phyloP scores from a whole-genome alignment of 305 asterid species.

The Rubia balearica region DNA sequence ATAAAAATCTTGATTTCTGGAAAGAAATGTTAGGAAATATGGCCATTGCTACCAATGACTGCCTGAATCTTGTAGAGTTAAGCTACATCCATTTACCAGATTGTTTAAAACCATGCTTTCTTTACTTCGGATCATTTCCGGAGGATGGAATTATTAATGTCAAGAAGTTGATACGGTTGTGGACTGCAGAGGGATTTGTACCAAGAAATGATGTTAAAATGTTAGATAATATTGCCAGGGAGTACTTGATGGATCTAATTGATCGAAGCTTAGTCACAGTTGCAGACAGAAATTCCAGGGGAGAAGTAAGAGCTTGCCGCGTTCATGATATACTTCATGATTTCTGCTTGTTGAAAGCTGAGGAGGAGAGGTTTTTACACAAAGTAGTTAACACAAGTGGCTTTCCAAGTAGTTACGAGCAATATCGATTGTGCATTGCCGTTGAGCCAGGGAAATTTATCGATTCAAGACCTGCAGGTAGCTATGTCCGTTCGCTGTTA shows the following conservation, averaged over 20 bases:
- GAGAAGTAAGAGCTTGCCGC: not conserved
- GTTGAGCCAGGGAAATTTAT: not conserved
- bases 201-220: not conserved
- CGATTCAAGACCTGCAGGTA: not conserved
- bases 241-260: conserved; percentile 12
- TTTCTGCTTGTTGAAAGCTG: conserved; percentile 12
- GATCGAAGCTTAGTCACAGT: conserved; percentile 3
- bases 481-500: conserved; percentile 12
- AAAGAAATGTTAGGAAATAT: not conserved
- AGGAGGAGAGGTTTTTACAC: conserved; percentile 1
- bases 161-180: not conserved
- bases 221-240: conserved; percentile 5
- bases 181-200: conserved; percentile 19
- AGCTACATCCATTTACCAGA: conserved; percentile 17
- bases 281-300: not conserved
- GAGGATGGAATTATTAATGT: not conserved
- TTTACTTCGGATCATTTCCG: conserved; percentile 14
- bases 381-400: not conserved
- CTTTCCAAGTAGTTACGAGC: not conserved
- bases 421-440: conserved; percentile 9
- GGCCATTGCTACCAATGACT: not conserved
- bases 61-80: not conserved
- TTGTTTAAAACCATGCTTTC: conserved; percentile 9
- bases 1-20: not conserved
- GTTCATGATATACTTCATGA: conserved; percentile 14